Base-by-base conservation (phyloP, 2,329 filamentous ascomycete species). In the Knufia fluminis region DNA sequence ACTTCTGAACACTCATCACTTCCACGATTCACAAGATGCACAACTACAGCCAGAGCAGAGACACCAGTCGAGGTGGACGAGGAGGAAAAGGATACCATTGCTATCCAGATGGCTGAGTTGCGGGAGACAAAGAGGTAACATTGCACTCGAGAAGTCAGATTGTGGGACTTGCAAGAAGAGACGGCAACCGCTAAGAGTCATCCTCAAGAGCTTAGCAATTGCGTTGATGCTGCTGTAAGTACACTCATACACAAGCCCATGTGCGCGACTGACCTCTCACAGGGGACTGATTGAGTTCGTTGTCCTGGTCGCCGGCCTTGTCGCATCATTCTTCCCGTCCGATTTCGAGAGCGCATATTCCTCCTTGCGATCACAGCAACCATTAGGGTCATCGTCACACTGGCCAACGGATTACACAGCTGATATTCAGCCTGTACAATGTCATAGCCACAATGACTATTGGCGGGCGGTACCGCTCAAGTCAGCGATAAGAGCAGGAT, bases 391-490 rank as follows among this genome's bases (percentile, higher is more conserved):
- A 6, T 54, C 40, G 19, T 42, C 26, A 4, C 63, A 60, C 50
- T 72, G 67, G 68, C 69, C 73, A 0, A 68, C 72, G 1, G 73
- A 76, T 57, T 66, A 72, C 53, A 76, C 74, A 3, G 68, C 67
- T 19, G 72, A 73, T 51, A 69, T 77, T 26, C 60, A 63, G 1
- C 74, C 76, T 0, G 69, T 75, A 10, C 38, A 38, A 28, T 78
- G 74, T 50, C 76, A 79, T 55, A 77, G 74, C 1, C 76, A 79
- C 57, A 79, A 79, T 54, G 76, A 79, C 59, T 78, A 79, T 61
- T 78, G 73, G 75, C 72, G 74, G 8, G 64, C 62, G 0, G 66
- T 76, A 0, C 76, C 76, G 0, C 66, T 79, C 0, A 76, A 70
- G 57, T 72, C 73, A 24, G 76, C 76, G 4, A 64, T 79, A 0